Evolutionary conservation across 225 moss, liverwort and hornwort genomes (phyloP), one percentile per base, ranked within the genome.

Genomic region (Physcomitrellopsis africana): DNA sequence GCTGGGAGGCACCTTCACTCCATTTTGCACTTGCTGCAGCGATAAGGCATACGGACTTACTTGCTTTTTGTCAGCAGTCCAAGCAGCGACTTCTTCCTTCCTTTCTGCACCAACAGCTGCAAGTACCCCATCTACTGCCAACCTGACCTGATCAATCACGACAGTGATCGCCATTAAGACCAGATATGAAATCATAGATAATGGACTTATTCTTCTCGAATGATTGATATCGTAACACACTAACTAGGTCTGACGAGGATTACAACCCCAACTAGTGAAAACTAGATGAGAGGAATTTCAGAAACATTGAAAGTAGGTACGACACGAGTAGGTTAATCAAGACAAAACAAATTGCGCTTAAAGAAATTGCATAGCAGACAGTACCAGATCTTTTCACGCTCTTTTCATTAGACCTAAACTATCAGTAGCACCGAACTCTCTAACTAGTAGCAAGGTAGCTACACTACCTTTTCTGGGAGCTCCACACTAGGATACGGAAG

Each of bases 101-200:
- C 95, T 89, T 76, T 99, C 99, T 66, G 99, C 95, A 82, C 99
- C 99, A 57, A 99, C 89, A 82, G 99, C 99, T 76, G 93, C 86
- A 67, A 99, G 82, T 55, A 99, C 89, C 79, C 85, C 95, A 82
- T 99, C 95, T 74, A 93, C 99, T 60, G 95, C 92, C 68, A 99
- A 71, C 75, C 99, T 95, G 77, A 99, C 92, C 94, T 97, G 93
- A 81, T 79, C 65, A 10, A 72, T 32, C 77, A 73, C 23, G 32
- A 86, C 67, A 67, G 37, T 16, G 23, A 43, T 10, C 46, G 74
- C 29, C 67, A 37, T 74, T 37, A 65, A 51, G 5, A 42, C 7
- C 44, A 44, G 16, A 67, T 37, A n/a, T 52, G 11, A 11, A 51
- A 69, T 29, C 29, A 9, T 12, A 5, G 7, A 10, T 14, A 8